Evolutionary conservation across 148 eudicot genomes (phyloP), one percentile per base, ranked within the genome.

Genomic region (Amaranthus cruentus): DNA sequence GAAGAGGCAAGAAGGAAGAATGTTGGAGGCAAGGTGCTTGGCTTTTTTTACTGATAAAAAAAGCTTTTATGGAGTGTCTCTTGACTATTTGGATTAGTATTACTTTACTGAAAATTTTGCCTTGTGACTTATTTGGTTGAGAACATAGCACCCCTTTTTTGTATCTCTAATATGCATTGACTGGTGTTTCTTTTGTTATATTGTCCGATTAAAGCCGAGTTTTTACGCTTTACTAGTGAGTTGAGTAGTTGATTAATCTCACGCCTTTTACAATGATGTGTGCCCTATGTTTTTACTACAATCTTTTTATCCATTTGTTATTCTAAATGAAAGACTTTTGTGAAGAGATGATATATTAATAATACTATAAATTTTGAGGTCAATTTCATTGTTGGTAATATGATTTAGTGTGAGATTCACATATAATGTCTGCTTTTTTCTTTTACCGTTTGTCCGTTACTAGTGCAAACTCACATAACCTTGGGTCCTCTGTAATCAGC

Each of bases 1-100:
- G 93, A 89, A 72, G 93, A 89, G 77, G 93, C 90, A 7, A 82
- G 93, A 73, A 87, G 93, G 76, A 89, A 89, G 83, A 89, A 89
- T 71, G 90, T 85, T 70, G 93, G 93, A 72, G 93, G 93, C 66
- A 88, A 88, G 83, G 90, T 88, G 42, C 90, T 88, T 44, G 92
- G 90, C 68, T 88, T 88, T 84, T 87, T 89, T 67, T 86, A 88
- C 81, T 88, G 76, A 67, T 61, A 69, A 58, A 58, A 55, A 9
- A 69, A 72, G 53, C 21, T 44, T 47, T 50, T 6, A 9, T 11
- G 60, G 51, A 48, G 49, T 68, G 48, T 0, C 50, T 57, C 56
- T 11, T 44, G 48, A 74, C 47, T 48, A 28, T 46, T 69, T 57
- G 54, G 55, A 68, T 63, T 21, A 70, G 55, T 61, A 4, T 8